phyloP scores from a whole-genome alignment of 805 yeast genomes.

The Schizosaccharomyces osmophilus region DNA sequence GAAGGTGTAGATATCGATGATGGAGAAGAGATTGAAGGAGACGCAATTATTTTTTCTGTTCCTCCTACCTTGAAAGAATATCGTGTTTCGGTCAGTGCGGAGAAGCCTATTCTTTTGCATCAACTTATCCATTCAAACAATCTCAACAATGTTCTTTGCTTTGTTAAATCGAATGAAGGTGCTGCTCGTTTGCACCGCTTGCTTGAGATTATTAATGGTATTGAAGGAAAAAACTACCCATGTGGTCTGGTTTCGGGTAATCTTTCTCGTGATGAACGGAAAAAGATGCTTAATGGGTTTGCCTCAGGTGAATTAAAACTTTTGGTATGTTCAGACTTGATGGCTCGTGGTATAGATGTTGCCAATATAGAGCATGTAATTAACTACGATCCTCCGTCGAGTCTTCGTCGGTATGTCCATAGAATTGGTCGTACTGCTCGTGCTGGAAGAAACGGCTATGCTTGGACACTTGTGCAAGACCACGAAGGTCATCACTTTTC shows the following conservation, averaged over 20 bases:
- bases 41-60: slow-evolving; percentile 14
- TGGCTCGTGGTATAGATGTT: slow-evolving; percentile 88
- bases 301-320: slow-evolving; percentile 27
- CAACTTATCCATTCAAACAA: slow-evolving; percentile 21
- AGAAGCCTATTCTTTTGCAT: slow-evolving; percentile 54
- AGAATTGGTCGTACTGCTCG: slow-evolving; percentile 94
- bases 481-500: slow-evolving; percentile 38
- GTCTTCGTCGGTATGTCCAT: slow-evolving; percentile 81
- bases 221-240: slow-evolving; percentile 2
- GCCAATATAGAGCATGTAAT: slow-evolving; percentile 44
- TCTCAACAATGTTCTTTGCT: slow-evolving; percentile 27
- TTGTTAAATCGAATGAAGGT: slow-evolving; percentile 62
- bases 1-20: not conserved
- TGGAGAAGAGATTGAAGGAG: slow-evolving; percentile 6
- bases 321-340: slow-evolving; percentile 57
- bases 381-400: slow-evolving; percentile 74
- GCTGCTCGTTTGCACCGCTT: slow-evolving; percentile 56
- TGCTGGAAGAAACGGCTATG: slow-evolving; percentile 58
- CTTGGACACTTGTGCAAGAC: slow-evolving; percentile 51
- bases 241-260: slow-evolving; percentile 18
- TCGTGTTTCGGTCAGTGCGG: slow-evolving; percentile 13
- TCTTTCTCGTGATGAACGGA: slow-evolving; percentile 21
- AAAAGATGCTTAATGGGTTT: slow-evolving; percentile 35
- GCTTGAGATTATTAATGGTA: slow-evolving; percentile 20
- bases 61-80: slow-evolving; percentile 18